Conservation (phyloP, 768 basidiomycete species). For the Lyophyllum decastes region DNA sequence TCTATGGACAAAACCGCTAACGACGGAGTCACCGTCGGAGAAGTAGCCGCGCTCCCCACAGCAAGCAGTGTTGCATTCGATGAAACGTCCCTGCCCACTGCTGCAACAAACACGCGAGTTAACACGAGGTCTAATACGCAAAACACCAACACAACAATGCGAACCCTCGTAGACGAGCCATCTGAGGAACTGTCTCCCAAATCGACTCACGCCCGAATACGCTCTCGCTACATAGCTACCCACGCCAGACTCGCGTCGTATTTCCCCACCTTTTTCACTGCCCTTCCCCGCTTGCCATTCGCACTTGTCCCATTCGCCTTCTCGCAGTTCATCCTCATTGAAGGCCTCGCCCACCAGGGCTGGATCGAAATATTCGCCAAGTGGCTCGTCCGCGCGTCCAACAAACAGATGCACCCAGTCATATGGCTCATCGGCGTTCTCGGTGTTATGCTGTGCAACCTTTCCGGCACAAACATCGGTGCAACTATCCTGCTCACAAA, state of each 20-base stretch:
- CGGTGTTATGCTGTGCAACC: constrained; percentile 75
- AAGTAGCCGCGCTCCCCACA: background rate
- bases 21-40: background rate
- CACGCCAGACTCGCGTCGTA: constrained; percentile 27
- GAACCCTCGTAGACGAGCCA: constrained; percentile 4
- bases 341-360: constrained; percentile 76
- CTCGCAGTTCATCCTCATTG: constrained; percentile 92
- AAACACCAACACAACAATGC: background rate
- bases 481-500: constrained; percentile 89
- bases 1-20: background rate
- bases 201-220: constrained; percentile 5
- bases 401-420: constrained; percentile 44
- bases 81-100: background rate
- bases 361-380: constrained; percentile 85
- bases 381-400: constrained; percentile 58
- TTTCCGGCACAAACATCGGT: constrained; percentile 89
- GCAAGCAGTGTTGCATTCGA: constrained; percentile 4
- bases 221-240: background rate
- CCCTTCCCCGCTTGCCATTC: constrained; percentile 72
- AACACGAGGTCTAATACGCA: constrained; percentile 16
- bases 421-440: constrained; percentile 73
- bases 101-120: constrained; percentile 7
- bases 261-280: constrained; percentile 74
- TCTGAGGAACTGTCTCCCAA: background rate
- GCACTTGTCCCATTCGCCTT: constrained; percentile 90